Conservation (phyloP, 495 filamentous ascomycete species). For the Venustampulla echinocandica region DNA sequence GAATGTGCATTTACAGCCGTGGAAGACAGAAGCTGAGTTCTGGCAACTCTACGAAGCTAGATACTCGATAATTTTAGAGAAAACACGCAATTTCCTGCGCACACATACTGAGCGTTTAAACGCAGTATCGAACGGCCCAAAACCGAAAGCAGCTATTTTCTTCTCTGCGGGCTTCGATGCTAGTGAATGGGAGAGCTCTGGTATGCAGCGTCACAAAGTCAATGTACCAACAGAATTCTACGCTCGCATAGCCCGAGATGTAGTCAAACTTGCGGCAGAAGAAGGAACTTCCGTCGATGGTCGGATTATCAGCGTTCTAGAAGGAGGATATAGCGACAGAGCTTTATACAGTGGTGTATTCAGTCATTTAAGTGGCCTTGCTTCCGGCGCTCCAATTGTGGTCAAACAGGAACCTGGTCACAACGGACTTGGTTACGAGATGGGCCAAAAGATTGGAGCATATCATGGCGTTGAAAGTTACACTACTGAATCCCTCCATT, state of each 20-base stretch:
- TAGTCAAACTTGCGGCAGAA: slow-evolving; percentile 74
- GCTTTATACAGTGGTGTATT: slow-evolving; percentile 80
- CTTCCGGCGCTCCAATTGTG: slow-evolving; percentile 37
- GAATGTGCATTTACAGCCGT: slow-evolving; percentile 90
- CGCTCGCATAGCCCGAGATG: slow-evolving; percentile 76
- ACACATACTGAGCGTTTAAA: slow-evolving; percentile 52
- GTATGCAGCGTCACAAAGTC: slow-evolving; percentile 90
- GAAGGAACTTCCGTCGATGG: slow-evolving; percentile 70
- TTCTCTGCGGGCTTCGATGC: slow-evolving; percentile 95
- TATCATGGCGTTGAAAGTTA: slow-evolving; percentile 8
- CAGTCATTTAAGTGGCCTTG: slow-evolving; percentile 76
- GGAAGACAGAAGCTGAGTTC: slow-evolving; percentile 74
- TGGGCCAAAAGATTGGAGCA: slow-evolving; percentile 37
- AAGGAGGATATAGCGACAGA: slow-evolving; percentile 91
- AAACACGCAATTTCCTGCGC: slow-evolving; percentile 67
- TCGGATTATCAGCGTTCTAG: slow-evolving; percentile 81
- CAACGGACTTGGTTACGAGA: slow-evolving; percentile 39
- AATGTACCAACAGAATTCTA: slow-evolving; percentile 97
- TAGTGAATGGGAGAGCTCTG: slow-evolving; percentile 81
- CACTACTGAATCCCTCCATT: background rate
- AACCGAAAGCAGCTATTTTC: slow-evolving; percentile 79
- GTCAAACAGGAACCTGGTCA: slow-evolving; percentile 32
- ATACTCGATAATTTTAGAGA: slow-evolving; percentile 68
- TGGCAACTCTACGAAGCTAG: slow-evolving; percentile 75
- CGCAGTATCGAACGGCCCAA: slow-evolving; percentile 39